phyloP scores from a whole-genome alignment of 1,284 basidiomycete species.

The Grifola frondosa region DNA sequence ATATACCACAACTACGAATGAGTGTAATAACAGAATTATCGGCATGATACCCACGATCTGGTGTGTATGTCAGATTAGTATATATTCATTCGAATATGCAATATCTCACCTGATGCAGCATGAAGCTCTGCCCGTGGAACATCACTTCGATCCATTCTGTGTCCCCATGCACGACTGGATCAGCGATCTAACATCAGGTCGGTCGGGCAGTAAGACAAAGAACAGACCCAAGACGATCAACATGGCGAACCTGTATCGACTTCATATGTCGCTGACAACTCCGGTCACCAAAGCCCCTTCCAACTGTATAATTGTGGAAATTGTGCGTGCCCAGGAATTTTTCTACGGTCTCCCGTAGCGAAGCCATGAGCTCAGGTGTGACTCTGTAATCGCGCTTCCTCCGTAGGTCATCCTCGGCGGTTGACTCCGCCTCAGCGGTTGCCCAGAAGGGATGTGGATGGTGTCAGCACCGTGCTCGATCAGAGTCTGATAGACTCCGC shows the following conservation, averaged over 20 bases:
- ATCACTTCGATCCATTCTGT: conserved; percentile 96
- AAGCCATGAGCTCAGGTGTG: conserved; percentile 49
- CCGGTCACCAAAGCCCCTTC: conserved; percentile 80
- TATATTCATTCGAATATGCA: not conserved
- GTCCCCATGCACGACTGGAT: conserved; percentile 82
- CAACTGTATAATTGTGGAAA: conserved; percentile 97
- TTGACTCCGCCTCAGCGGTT: conserved; percentile 36
- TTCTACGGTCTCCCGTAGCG: conserved; percentile 56
- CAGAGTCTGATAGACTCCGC: conserved; percentile 56
- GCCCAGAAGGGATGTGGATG: conserved; percentile 49
- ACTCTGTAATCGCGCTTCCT: conserved; percentile 74
- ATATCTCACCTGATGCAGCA: conserved; percentile 86
- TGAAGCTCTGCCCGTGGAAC: conserved; percentile 97
- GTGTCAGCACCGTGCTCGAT: conserved; percentile 23
- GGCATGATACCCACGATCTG: conserved; percentile 29
- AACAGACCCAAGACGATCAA: too few relatives aligned
- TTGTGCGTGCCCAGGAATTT: conserved; percentile 86
- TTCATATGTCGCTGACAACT: conserved; percentile 86
- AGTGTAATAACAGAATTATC: not conserved
- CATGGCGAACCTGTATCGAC: conserved; percentile 65
- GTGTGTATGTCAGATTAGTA: conserved; percentile 1
- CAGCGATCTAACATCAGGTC: conserved; percentile 58
- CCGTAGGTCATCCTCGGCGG: conserved; percentile 52
- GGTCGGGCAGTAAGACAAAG: too few relatives aligned
- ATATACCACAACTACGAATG: conserved; percentile 10